These are phyloP conservation scores for Pinus tabuliformis DNA, from an alignment of 75 land plant species.

Conservation along the genomic window DNA sequence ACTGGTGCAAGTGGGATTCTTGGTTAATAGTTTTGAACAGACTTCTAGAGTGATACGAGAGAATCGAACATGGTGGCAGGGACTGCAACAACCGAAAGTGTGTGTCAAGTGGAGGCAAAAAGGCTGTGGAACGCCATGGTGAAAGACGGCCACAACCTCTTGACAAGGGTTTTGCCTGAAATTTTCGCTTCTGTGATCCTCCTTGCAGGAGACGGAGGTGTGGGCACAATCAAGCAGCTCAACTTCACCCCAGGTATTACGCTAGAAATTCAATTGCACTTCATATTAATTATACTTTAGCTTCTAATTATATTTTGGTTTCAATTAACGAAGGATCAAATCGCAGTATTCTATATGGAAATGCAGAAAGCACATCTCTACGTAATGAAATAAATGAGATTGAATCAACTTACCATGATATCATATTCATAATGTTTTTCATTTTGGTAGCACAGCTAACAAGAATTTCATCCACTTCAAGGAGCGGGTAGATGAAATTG, in stretches of 20 bases:
- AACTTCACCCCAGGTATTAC: slow-evolving; percentile 12
- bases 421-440: too few relatives aligned
- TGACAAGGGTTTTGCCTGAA: slow-evolving; percentile 14
- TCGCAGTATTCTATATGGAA: too few relatives aligned
- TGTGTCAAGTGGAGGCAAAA: slow-evolving; percentile 2
- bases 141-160: slow-evolving; percentile 11
- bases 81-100: neutral
- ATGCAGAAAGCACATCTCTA: too few relatives aligned
- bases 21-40: too few relatives aligned
- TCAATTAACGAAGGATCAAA: too few relatives aligned
- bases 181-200: slow-evolving; percentile 6
- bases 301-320: too few relatives aligned
- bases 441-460: neutral
- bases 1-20: too few relatives aligned
- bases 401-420: too few relatives aligned
- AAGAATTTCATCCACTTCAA: slow-evolving; percentile 4
- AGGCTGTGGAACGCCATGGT: slow-evolving; percentile 25
- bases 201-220: slow-evolving; percentile 24
- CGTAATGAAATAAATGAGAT: too few relatives aligned
- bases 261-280: too few relatives aligned
- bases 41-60: neutral
- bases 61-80: slow-evolving; percentile 9
- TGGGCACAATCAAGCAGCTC: slow-evolving; percentile 17
- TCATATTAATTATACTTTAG: too few relatives aligned
- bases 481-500: slow-evolving; percentile 11